Percentiles rank a stretch among this genome's conserved stretches.
Evolutionary conservation across 1,284 basidiomycete genomes (phyloP).

Genomic region (Austroboletus niveus): DNA sequence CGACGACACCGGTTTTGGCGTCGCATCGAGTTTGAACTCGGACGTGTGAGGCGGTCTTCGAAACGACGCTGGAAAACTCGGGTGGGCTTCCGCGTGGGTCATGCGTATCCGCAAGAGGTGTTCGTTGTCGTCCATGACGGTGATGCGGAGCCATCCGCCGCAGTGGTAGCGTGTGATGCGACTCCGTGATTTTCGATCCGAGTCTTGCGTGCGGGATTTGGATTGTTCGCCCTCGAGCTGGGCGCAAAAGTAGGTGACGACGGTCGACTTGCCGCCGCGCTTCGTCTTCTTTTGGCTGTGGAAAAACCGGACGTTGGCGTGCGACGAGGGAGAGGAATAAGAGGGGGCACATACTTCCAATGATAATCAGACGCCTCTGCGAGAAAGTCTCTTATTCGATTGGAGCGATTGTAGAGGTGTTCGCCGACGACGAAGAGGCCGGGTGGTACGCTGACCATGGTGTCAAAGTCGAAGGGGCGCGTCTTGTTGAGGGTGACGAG

Average conservation of each 20-base stretch:
- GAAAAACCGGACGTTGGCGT: background rate
- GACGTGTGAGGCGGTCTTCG: conserved; percentile 33
- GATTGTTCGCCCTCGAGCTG: conserved; percentile 35
- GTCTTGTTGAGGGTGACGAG: conserved; percentile 33
- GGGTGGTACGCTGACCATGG: conserved; percentile 32
- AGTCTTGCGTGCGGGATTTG: conserved; percentile 30
- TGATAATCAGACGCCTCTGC: conserved; percentile 37
- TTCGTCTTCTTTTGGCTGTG: conserved; percentile 36
- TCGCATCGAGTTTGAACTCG: conserved; percentile 31
- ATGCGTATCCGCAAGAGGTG: conserved; percentile 34
- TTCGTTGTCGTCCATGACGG: conserved; percentile 37
- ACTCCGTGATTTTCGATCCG: conserved; percentile 34
- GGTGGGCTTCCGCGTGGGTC: conserved; percentile 35
- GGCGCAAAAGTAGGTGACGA: conserved; percentile 36
- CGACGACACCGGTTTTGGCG: conserved; percentile 19
- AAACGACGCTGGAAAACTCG: conserved; percentile 32
- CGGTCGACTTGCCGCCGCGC: conserved; percentile 33
- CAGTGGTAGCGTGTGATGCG: conserved; percentile 35
- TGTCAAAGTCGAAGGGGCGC: conserved; percentile 33
- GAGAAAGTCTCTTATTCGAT: conserved; percentile 33
- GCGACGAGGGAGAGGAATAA: background rate
- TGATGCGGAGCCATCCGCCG: conserved; percentile 36
- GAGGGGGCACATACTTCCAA: conserved; percentile 28
- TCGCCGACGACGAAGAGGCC: conserved; percentile 33
- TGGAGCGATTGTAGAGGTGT: conserved; percentile 34